A percentile compares a stretch with the other conserved stretches of the same genome.
Conservation (phyloP, 192 early-diverging fungal genomes). For the Umbelopsis isabellina region DNA sequence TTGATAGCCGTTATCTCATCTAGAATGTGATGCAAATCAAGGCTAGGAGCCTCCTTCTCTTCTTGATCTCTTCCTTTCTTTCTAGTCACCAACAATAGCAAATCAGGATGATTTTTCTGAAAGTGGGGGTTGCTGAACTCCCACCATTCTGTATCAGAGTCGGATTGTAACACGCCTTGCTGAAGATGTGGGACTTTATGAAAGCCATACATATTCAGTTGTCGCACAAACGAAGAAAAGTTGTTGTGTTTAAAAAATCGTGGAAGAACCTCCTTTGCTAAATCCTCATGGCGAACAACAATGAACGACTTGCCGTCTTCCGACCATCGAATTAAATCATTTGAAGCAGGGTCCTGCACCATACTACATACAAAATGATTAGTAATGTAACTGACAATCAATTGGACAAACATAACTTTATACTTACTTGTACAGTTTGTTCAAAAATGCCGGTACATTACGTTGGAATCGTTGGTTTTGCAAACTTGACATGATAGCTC, state of each 20-base stretch:
- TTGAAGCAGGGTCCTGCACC: conserved; percentile 84
- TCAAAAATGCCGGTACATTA: conserved; percentile 88
- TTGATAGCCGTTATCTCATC: conserved; percentile 90
- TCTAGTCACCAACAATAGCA: conserved; percentile 84
- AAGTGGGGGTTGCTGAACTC: conserved; percentile 94
- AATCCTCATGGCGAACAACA: conserved; percentile 48
- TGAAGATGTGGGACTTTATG: conserved; percentile 95
- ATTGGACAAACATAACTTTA: neutral
- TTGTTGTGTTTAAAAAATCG: conserved; percentile 93
- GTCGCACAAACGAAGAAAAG: conserved; percentile 89
- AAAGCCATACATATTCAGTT: conserved; percentile 97
- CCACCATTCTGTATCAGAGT: conserved; percentile 79
- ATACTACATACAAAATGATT: conserved; percentile 60
- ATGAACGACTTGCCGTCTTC: conserved; percentile 88
- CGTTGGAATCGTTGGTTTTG: conserved; percentile 29
- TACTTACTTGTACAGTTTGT: conserved; percentile 87
- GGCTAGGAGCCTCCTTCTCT: conserved; percentile 54
- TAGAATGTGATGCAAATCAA: conserved; percentile 62
- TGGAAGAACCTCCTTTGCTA: conserved; percentile 65
- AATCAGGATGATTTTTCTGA: conserved; percentile 86
- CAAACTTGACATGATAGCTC: conserved; percentile 21
- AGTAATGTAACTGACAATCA: neutral
- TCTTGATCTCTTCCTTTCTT: conserved; percentile 67
- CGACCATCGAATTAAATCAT: conserved; percentile 90
- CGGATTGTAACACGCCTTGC: conserved; percentile 83